Conservation (phyloP, 805 yeast genomes). For the Candida morakotiae region DNA sequence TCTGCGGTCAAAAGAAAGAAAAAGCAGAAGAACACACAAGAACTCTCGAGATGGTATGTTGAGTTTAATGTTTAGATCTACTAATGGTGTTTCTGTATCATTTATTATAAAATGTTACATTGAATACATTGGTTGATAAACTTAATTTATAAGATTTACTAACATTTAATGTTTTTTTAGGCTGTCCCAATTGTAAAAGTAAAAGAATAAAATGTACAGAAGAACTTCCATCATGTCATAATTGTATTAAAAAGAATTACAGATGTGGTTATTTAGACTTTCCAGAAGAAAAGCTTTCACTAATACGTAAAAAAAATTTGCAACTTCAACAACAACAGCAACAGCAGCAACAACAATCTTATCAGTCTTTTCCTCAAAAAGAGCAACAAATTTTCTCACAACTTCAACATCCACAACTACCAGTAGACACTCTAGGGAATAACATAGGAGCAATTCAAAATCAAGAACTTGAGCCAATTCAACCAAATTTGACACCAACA, state of each 20-base stretch:
- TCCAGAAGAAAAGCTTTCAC: constrained; percentile 31
- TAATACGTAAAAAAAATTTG: constrained; percentile 31
- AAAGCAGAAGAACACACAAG: constrained; percentile 33
- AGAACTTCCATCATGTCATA: constrained; percentile 37
- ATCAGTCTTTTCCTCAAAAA: neutral
- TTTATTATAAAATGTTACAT: too few species aligned
- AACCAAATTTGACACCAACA: too few species aligned
- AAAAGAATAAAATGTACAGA: constrained; percentile 42
- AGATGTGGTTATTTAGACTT: constrained; percentile 42
- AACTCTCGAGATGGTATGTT: constrained; percentile 34
- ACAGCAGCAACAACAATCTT: neutral
- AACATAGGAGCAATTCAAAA: too few species aligned
- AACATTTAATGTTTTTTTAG: constrained; percentile 13
- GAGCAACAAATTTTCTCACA: too few species aligned
- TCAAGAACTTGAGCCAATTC: too few species aligned
- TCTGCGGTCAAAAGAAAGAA: constrained; percentile 14
- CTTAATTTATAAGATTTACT: too few species aligned
- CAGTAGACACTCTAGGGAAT: too few species aligned
- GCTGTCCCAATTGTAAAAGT: constrained; percentile 42
- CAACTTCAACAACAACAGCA: constrained; percentile 8
- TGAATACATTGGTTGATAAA: too few species aligned
- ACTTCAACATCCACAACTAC: too few species aligned
- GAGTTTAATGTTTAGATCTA: neutral
- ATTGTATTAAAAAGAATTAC: constrained; percentile 33
- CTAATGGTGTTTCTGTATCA: too few species aligned